These are phyloP conservation scores for Gossypium ekmanianum DNA, from an alignment of 345 rosid species.

Conservation along the genomic window DNA sequence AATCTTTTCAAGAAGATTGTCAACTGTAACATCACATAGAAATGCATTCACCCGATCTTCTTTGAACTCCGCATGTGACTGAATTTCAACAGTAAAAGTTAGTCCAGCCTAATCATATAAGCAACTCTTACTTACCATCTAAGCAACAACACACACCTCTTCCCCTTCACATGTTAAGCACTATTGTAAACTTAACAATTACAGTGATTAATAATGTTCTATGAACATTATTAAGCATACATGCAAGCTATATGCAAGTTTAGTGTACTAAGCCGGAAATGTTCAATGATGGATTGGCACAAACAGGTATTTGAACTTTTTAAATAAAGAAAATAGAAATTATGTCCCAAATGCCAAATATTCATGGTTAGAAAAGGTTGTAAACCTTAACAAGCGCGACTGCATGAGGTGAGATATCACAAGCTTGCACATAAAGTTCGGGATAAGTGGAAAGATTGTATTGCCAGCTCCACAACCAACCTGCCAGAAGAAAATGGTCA, in stretches of 20 bases:
- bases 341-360: neutral
- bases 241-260: neutral
- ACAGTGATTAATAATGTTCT: neutral
- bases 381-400: constrained; percentile 48
- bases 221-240: neutral
- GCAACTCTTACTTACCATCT: neutral
- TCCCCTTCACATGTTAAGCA: neutral
- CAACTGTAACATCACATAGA: constrained; percentile 27
- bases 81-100: constrained; percentile 19
- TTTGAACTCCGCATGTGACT: constrained; percentile 40
- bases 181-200: neutral
- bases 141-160: neutral
- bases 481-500: constrained; percentile 25
- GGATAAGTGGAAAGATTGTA: constrained; percentile 53
- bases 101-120: neutral
- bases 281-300: neutral
- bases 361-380: neutral
- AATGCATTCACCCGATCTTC: constrained; percentile 39
- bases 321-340: neutral
- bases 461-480: constrained; percentile 62
- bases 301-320: neutral
- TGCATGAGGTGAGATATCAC: constrained; percentile 47
- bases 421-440: constrained; percentile 43
- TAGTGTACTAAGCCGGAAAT: neutral
- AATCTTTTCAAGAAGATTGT: constrained; percentile 25